Conservation (phyloP, 148 eudicot species). For the Amaranthus palmeri region DNA sequence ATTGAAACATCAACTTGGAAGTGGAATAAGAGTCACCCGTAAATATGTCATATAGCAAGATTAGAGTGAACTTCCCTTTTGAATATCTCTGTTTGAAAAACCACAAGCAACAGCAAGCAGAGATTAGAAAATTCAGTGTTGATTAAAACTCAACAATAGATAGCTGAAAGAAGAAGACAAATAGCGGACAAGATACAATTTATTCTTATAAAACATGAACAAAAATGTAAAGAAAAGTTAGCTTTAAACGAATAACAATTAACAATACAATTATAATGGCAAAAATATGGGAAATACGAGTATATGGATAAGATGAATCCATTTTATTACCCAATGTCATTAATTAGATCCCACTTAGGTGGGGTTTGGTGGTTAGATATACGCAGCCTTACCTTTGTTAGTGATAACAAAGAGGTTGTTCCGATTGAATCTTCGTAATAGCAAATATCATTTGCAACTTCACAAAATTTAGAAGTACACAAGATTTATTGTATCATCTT, state of each 20-base stretch:
- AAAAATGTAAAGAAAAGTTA: background rate
- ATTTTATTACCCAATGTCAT: too few relatives aligned
- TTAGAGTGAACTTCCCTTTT: background rate
- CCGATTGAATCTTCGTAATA: too few relatives aligned
- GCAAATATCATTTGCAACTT: too few relatives aligned
- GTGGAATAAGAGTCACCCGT: slow-evolving; percentile 2
- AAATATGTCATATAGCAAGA: background rate
- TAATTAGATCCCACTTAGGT: too few relatives aligned
- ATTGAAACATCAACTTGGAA: slow-evolving; percentile 33
- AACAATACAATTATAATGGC: background rate
- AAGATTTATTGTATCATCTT: too few relatives aligned
- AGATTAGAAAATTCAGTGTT: background rate
- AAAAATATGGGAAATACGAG: too few relatives aligned
- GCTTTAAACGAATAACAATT: background rate
- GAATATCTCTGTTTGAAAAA: background rate
- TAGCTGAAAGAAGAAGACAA: background rate
- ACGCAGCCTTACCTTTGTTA: too few relatives aligned
- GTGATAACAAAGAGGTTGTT: too few relatives aligned
- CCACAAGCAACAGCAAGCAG: slow-evolving; percentile 4
- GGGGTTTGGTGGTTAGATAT: background rate
- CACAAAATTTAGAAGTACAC: too few relatives aligned
- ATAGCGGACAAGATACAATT: background rate
- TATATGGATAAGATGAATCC: too few relatives aligned
- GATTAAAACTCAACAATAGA: slow-evolving; percentile 1
- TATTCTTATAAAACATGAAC: background rate